Evolutionary conservation across 371 early-diverging fungal species (phyloP).

Genomic region (Actinomortierella wolfii): DNA sequence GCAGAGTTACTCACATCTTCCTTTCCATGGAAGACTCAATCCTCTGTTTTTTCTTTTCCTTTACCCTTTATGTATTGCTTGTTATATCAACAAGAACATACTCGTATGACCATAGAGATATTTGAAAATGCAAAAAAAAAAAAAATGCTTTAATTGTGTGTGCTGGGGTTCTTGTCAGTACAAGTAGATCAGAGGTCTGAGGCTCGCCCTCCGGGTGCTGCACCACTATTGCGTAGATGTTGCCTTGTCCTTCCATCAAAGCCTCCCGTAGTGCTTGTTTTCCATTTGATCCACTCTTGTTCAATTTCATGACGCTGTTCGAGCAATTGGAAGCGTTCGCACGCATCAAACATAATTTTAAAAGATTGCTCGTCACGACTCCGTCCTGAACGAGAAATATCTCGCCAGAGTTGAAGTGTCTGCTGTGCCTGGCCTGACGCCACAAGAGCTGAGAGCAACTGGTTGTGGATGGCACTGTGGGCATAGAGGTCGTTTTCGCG

Average conservation of each 20-base stretch:
- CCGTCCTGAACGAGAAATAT: conserved; percentile 9
- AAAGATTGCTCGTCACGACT: conserved; percentile 25
- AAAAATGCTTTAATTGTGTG: neutral
- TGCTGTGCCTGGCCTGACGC: conserved; percentile 29
- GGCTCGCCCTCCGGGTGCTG: too few species aligned
- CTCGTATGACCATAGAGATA: neutral
- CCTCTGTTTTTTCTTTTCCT: too few species aligned
- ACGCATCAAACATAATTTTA: conserved; percentile 29
- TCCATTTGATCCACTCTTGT: conserved; percentile 3
- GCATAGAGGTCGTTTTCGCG: conserved; percentile 13
- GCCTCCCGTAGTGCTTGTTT: too few species aligned
- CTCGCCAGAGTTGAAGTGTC: conserved; percentile 23
- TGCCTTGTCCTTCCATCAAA: too few species aligned
- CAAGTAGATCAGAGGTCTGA: too few species aligned
- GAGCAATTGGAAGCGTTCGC: conserved; percentile 18
- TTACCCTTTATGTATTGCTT: too few species aligned
- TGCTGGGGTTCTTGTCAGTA: too few species aligned
- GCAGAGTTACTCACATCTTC: too few species aligned
- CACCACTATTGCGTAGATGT: too few species aligned
- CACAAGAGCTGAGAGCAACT: conserved; percentile 33
- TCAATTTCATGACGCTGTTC: conserved; percentile 12
- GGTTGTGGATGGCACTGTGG: conserved; percentile 18
- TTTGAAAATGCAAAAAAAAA: neutral
- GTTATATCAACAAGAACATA: neutral
- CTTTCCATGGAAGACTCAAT: conserved; percentile 15